A percentile compares a stretch with the other conserved stretches of the same genome.
These are phyloP conservation scores for Carex kokanica DNA, from an alignment of 176 grass and related monocot species.

Conservation along the genomic window DNA sequence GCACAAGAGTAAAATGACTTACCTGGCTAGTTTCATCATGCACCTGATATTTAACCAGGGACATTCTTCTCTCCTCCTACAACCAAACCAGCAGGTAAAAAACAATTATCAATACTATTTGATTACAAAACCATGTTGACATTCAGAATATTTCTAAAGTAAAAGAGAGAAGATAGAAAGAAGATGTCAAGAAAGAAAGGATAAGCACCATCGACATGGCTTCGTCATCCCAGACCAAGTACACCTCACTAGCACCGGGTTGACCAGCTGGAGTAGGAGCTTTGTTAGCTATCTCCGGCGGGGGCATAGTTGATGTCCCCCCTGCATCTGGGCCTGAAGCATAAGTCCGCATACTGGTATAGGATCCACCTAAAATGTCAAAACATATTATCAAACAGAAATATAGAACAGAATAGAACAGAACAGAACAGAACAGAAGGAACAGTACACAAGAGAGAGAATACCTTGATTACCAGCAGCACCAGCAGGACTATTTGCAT, in stretches of 20 bases:
- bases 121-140: background rate
- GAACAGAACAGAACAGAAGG: background rate
- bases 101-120: constrained; percentile 4
- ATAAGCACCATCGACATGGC: constrained; percentile 91
- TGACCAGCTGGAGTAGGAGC: constrained; percentile 34
- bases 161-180: constrained; percentile 16
- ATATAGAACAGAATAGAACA: background rate
- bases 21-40: constrained; percentile 99
- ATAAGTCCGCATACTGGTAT: constrained; percentile 38
- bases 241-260: constrained; percentile 72
- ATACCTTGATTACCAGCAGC: constrained; percentile 62
- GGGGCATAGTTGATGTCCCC: constrained; percentile 39
- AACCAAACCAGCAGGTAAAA: constrained; percentile 24
- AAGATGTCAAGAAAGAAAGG: constrained; percentile 9
- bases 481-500: constrained; percentile 29
- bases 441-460: background rate
- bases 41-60: constrained; percentile 74
- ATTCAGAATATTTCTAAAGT: background rate
- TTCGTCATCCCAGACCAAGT: constrained; percentile 97
- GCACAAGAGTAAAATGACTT: constrained; percentile 55
- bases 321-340: constrained; percentile 54
- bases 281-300: constrained; percentile 59
- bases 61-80: constrained; percentile 97
- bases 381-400: constrained; percentile 20
- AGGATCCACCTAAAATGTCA: constrained; percentile 22